phyloP scores from a whole-genome alignment of 1,284 basidiomycete species.

The Anthracocystis panici-leucophaei region DNA sequence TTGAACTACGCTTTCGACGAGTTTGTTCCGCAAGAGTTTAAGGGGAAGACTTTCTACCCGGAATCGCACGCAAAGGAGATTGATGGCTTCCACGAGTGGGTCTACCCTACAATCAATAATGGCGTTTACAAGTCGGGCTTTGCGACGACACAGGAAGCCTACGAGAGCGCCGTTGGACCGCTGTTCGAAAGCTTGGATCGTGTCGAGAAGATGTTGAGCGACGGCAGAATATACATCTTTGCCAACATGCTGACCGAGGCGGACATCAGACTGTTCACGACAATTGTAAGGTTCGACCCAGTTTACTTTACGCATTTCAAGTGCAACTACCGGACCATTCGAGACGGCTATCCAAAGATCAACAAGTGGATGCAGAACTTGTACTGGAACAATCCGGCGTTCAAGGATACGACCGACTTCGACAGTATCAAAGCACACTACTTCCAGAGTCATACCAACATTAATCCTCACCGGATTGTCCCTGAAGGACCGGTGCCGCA shows the following conservation, averaged over 20 bases:
- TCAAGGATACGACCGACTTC: slow-evolving; percentile 88
- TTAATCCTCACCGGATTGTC: slow-evolving; percentile 65
- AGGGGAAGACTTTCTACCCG: slow-evolving; percentile 75
- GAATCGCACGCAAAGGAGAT: slow-evolving; percentile 78
- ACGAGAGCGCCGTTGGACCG: slow-evolving; percentile 78
- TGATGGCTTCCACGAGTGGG: slow-evolving; percentile 87
- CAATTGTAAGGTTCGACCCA: slow-evolving; percentile 82
- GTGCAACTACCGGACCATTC: slow-evolving; percentile 76
- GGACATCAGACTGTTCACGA: slow-evolving; percentile 86
- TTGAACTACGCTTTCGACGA: slow-evolving; percentile 76
- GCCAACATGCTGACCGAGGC: slow-evolving; percentile 88
- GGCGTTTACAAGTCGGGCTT: slow-evolving; percentile 88
- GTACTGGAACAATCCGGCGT: slow-evolving; percentile 90
- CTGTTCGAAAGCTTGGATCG: slow-evolving; percentile 82
- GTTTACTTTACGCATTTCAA: slow-evolving; percentile 93
- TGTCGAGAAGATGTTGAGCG: slow-evolving; percentile 80
- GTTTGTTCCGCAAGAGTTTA: slow-evolving; percentile 55
- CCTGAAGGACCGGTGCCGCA: slow-evolving; percentile 61
- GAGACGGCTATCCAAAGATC: slow-evolving; percentile 60
- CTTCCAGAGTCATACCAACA: slow-evolving; percentile 64
- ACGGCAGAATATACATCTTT: slow-evolving; percentile 84
- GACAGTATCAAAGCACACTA: slow-evolving; percentile 72
- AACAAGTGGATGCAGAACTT: slow-evolving; percentile 80
- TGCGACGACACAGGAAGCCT: slow-evolving; percentile 83
- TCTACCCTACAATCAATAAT: slow-evolving; percentile 72